A percentile compares a stretch with the other conserved stretches of the same genome.
Evolutionary conservation across 2,329 filamentous ascomycete genomes (phyloP).

Genomic region (Sodiomyces alkalinus): DNA sequence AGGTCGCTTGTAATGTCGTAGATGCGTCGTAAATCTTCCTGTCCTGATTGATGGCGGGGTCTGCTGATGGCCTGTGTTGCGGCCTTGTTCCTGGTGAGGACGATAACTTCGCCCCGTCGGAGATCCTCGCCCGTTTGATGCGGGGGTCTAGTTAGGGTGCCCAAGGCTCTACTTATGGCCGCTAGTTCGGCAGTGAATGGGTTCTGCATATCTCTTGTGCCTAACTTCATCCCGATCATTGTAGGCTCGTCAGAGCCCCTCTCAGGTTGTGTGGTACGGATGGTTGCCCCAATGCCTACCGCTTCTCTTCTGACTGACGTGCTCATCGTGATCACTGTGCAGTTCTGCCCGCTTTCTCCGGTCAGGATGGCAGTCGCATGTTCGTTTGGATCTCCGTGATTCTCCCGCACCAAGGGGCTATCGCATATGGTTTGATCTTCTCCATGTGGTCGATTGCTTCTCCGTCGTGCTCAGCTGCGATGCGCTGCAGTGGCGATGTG

Average conservation of each 20-base stretch:
- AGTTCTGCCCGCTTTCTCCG: not conserved
- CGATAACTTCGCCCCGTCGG: not conserved
- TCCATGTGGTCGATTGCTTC: conserved; percentile 2
- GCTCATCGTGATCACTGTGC: not conserved
- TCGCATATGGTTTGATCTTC: conserved; percentile 2
- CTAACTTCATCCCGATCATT: not conserved
- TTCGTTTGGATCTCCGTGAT: not conserved
- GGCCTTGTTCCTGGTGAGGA: not conserved
- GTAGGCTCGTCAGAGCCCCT: not conserved
- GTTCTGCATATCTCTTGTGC: not conserved
- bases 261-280: not conserved
- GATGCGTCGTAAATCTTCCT: not conserved
- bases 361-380: not conserved
- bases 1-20: not conserved
- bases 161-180: not conserved
- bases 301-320: not conserved
- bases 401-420: not conserved
- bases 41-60: not conserved
- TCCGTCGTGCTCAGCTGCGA: conserved; percentile 8
- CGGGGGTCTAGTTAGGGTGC: not conserved
- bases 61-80: not conserved
- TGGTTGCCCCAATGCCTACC: not conserved
- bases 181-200: conserved; percentile 5
- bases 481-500: not conserved
- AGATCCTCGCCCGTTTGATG: not conserved